Conservation (phyloP, 805 yeast genomes). For the Saturnispora quitensis region DNA sequence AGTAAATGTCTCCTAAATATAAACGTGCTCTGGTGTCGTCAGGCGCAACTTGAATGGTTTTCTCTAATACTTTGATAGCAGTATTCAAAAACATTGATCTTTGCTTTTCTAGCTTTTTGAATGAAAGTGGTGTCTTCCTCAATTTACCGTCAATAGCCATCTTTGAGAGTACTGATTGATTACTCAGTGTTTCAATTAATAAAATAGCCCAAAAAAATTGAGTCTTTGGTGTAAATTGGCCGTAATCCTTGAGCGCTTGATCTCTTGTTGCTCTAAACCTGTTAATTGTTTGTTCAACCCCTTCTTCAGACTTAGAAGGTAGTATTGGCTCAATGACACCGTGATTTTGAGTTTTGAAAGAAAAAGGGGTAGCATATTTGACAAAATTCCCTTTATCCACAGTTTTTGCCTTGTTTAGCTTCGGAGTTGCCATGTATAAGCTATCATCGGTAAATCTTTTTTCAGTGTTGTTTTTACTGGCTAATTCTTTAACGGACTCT, state of each 20-base stretch:
- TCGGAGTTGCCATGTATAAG: neutral
- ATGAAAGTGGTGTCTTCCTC: conserved; percentile 30
- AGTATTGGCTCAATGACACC: conserved; percentile 24
- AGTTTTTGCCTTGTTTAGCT: neutral
- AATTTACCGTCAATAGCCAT: conserved; percentile 41
- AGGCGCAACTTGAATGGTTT: conserved; percentile 38
- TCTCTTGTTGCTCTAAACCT: conserved; percentile 26
- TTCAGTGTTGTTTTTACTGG: neutral
- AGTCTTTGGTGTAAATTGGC: conserved; percentile 36
- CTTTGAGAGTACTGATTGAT: conserved; percentile 33
- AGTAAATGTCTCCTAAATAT: conserved; percentile 53
- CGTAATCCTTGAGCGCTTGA: conserved; percentile 28
- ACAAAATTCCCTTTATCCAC: neutral
- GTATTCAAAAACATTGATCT: conserved; percentile 46
- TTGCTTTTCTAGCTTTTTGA: conserved; percentile 40
- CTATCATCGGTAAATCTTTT: conserved; percentile 7
- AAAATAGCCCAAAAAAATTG: conserved; percentile 59
- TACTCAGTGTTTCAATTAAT: conserved; percentile 39
- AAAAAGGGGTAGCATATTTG: conserved; percentile 13
- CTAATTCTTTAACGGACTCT: neutral
- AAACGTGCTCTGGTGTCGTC: conserved; percentile 48
- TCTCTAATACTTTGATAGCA: conserved; percentile 51
- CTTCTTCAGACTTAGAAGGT: conserved; percentile 24
- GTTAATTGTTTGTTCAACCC: conserved; percentile 18
- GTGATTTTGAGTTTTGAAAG: conserved; percentile 18